Percentiles rank a stretch among this genome's conserved stretches.
phyloP scores from a whole-genome alignment of 148 eudicot genomes.

The Rhododendron molle region DNA sequence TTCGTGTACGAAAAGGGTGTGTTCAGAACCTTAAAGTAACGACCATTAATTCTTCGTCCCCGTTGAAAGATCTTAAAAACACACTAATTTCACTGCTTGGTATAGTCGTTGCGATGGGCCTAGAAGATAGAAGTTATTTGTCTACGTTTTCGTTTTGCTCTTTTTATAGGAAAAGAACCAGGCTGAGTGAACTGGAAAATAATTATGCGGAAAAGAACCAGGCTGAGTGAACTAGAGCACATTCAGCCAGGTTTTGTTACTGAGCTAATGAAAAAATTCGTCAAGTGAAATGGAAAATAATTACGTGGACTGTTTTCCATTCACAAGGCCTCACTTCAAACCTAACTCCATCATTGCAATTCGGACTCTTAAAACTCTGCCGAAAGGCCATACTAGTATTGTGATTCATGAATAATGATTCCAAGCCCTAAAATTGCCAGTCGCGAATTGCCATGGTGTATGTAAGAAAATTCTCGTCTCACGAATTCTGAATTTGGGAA shows the following conservation, averaged over 20 bases:
- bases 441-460: too few relatives aligned
- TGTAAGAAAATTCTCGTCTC: neutral
- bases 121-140: neutral
- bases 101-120: neutral
- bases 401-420: too few relatives aligned
- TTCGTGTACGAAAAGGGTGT: neutral
- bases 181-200: neutral
- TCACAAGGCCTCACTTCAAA: too few relatives aligned
- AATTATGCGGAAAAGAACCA: neutral
- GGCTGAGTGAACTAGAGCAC: neutral
- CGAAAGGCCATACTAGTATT: neutral
- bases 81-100: neutral
- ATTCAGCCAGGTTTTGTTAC: too few relatives aligned
- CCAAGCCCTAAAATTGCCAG: too few relatives aligned
- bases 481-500: too few relatives aligned
- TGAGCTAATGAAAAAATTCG: too few relatives aligned
- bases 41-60: neutral
- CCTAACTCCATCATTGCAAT: too few relatives aligned
- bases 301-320: too few relatives aligned
- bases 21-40: too few relatives aligned
- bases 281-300: too few relatives aligned
- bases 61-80: neutral
- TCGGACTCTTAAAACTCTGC: too few relatives aligned
- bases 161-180: neutral
- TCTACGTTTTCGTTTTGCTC: neutral